Base-by-base conservation (phyloP, 352 stramenopile species). In the Globisporangium mamillatum region DNA sequence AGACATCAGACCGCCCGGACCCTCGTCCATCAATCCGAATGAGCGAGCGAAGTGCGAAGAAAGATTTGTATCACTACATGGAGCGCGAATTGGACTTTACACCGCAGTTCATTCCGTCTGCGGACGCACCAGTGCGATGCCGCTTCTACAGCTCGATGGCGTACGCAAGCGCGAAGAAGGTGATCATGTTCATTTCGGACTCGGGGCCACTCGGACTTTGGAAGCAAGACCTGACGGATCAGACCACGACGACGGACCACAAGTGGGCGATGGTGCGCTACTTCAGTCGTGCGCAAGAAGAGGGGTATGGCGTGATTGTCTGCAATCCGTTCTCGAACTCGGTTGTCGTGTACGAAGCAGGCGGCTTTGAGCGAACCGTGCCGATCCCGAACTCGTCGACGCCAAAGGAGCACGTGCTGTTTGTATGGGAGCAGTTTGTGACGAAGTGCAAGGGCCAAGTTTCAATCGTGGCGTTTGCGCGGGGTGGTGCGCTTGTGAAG, bases 191-290 rank as follows among this genome's bases (percentile, higher is more conserved):
- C 65, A 70, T 96, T 34, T 91, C 88, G 0, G 88, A 97, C 66
- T 97, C 89, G 7, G 88, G 88, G 4, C 89, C 88, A 10, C 74
- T 97, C 56, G 89, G 89, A 1, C 71, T 97, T 16, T 97, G 89
- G 89, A 78, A 88, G 48, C 89, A 96, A 73, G 88, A 95, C 60
- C 71, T 80, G 4, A 82, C 81, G 3, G 69, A 84, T 29, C 68
- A 80, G 46, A 64, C 61, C 4, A 84, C 86, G 34, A 91, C 84
- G 2, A 78, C 84, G 41, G 79, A 95, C 59, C 88, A 97, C 74
- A 93, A 93, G 65, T 97, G 88, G 86, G 91, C 89, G 2, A 97
- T 97, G 89, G 79, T 88, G 24, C 80, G 80, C 25, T 96, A 94
- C 70, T 86, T 95, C 25, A 91, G 75, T 38, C 89, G 88, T 59